A percentile compares a stretch with the other conserved stretches of the same genome.
Conservation (phyloP, 495 filamentous ascomycete genomes). For the Barbatosphaeria neglecta region DNA sequence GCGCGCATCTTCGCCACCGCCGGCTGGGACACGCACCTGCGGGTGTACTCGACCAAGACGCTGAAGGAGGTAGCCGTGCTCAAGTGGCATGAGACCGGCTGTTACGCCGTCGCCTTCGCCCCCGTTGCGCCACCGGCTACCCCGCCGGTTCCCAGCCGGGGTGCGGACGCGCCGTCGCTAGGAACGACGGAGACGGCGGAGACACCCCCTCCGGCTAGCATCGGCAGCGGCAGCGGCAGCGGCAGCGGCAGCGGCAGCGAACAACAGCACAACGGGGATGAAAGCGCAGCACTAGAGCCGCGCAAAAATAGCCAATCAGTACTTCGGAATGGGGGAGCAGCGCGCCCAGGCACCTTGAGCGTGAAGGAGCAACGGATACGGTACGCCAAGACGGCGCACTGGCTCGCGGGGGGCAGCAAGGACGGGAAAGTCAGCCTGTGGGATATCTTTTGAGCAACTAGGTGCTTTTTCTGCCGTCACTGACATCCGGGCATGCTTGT, state of each 20-base stretch:
- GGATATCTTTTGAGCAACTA: conserved; percentile 74
- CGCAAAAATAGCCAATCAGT: no score
- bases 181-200: no score
- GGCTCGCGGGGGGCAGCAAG: conserved; percentile 84
- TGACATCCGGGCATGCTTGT: no score
- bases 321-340: no score
- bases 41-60: conserved; percentile 71
- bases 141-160: no score
- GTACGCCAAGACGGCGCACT: conserved; percentile 63
- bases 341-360: conserved; percentile 19
- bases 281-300: no score
- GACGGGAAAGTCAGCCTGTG: conserved; percentile 94
- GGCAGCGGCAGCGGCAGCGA: no score
- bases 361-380: conserved; percentile 53
- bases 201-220: no score
- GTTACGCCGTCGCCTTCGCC: conserved; percentile 77
- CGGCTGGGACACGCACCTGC: conserved; percentile 74
- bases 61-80: conserved; percentile 86
- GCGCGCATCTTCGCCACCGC: conserved; percentile 79
- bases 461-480: no score
- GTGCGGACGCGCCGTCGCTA: no score
- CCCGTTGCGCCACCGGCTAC: conserved; percentile 21
- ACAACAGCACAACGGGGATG: not conserved
- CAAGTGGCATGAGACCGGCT: conserved; percentile 89
- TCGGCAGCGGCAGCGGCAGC: no score